Evolutionary conservation across 73 alveolate species (phyloP).

Genomic region (Paramecium sonneborni): DNA sequence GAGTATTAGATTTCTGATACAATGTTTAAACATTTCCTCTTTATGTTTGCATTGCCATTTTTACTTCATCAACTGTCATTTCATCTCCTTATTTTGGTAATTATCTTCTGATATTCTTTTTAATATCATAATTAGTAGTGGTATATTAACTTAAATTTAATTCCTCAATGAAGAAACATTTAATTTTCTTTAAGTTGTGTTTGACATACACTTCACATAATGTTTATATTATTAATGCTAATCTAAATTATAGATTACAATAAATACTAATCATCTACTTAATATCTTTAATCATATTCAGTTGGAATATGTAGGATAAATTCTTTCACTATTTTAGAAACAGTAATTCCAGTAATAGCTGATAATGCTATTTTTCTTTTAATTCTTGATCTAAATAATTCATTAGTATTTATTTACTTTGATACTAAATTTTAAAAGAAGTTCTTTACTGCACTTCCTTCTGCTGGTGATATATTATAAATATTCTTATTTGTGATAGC

Average conservation of each 20-base stretch:
- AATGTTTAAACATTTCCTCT: not conserved
- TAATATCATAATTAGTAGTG: not conserved
- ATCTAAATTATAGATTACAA: not conserved
- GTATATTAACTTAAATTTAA: not conserved
- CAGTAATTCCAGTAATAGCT: not conserved
- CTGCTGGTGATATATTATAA: slow-evolving; percentile 57
- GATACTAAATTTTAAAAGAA: slow-evolving; percentile 44
- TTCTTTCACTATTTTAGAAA: slow-evolving; percentile 1
- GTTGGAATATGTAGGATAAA: slow-evolving; percentile 50
- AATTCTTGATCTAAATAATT: not conserved
- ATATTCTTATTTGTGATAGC: slow-evolving; percentile 46
- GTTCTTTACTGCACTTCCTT: not conserved
- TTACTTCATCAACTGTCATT: slow-evolving; percentile 37
- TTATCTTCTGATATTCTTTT: slow-evolving; percentile 25
- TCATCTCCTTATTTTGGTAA: not conserved
- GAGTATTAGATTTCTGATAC: not conserved
- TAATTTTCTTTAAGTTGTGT: slow-evolving; percentile 24
- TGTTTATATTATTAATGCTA: not conserved
- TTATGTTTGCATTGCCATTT: not conserved
- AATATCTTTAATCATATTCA: slow-evolving; percentile 36
- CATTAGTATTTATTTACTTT: not conserved
- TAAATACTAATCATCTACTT: slow-evolving; percentile 42
- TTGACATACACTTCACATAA: slow-evolving; percentile 30
- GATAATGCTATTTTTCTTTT: slow-evolving; percentile 32
- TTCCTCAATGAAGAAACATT: slow-evolving; percentile 16